These are phyloP conservation scores for Lizonia empirigonia DNA, from an alignment of 2,329 filamentous ascomycete genomes.

Conservation along the genomic window DNA sequence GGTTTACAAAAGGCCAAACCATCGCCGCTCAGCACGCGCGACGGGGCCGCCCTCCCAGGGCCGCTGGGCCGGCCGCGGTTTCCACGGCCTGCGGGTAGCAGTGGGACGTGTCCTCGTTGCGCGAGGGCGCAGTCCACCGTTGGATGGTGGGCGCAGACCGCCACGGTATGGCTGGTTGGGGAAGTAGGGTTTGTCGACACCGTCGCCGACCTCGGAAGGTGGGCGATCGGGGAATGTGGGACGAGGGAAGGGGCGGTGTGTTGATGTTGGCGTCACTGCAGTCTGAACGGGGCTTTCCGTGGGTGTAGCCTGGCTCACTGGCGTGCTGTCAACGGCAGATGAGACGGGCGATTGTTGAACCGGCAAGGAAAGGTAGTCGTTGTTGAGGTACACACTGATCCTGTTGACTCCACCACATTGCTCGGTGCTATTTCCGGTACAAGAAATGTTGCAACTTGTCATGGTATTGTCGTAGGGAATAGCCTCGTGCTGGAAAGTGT, in stretches of 20 bases:
- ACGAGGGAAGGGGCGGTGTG: neutral
- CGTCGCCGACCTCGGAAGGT: slow-evolving; percentile 19
- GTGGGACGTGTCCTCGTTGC: neutral
- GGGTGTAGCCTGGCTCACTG: neutral
- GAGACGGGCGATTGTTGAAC: too few relatives aligned
- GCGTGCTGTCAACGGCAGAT: neutral
- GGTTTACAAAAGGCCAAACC: slow-evolving; percentile 9
- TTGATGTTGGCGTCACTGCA: neutral
- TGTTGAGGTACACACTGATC: slow-evolving; percentile 4
- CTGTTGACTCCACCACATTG: neutral
- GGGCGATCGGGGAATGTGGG: slow-evolving; percentile 6
- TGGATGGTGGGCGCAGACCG: neutral
- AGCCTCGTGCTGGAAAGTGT: neutral
- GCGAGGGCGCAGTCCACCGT: neutral
- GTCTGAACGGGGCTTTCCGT: neutral
- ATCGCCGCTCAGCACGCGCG: slow-evolving; percentile 1
- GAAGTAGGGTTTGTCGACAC: slow-evolving; percentile 22
- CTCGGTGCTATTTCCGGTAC: neutral
- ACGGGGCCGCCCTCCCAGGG: slow-evolving; percentile 2
- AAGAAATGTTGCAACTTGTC: neutral
- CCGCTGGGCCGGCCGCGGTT: slow-evolving; percentile 1
- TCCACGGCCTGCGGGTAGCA: slow-evolving; percentile 6
- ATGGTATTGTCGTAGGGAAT: neutral
- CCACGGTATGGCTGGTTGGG: neutral
- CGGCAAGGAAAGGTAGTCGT: neutral